Base-by-base conservation (phyloP, 1,284 basidiomycete genomes). In the Marasmius sp. region DNA sequence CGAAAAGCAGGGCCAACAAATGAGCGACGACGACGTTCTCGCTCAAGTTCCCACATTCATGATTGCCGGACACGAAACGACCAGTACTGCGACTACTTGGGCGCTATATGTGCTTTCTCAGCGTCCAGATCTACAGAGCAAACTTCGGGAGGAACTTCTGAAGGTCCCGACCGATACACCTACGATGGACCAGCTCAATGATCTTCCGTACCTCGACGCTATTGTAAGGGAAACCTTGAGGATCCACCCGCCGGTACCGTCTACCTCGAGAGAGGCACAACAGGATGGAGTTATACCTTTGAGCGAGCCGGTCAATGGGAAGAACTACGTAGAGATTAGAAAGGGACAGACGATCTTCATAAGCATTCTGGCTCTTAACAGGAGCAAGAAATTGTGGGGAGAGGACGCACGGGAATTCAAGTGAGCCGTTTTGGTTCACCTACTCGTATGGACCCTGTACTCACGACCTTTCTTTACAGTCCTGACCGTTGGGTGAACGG, bases 31-130 rank as follows among this genome's bases (percentile, higher is more conserved):
- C 27, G 92, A 94, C 66, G 86, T 94, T 0, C 68, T 90, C 33
- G 84, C 86, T 6, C 92, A 86, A 74, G 75, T 87, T 8, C 81
- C 85, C 0, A 86, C 85, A 0, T 87, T 87, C 73, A 69, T 90
- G 1, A 75, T 85, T 4, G 86, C 87, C 6, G 93, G 93, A 0
- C 90, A 94, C 71, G 92, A 94, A 71, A 94, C 93, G 0, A 89
- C 86, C 0, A 85, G 34, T 47, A 47, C 43, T 34, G 47, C 56
- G 18, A 58, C 48, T 16, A 41, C 57, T 20, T 58, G 57, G 86
- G 84, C 85, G 0, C 75, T 95, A 0, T 90, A 81, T 71, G 81
- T 84, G 0, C 82, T 95, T 3, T 74, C 85, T 0, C 77, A 79
- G 47, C 65, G 84, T 57, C 83, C 80, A 0, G 76, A 80, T 0